Evolutionary conservation across 805 yeast species (phyloP).

Genomic region (Candida ficus): DNA sequence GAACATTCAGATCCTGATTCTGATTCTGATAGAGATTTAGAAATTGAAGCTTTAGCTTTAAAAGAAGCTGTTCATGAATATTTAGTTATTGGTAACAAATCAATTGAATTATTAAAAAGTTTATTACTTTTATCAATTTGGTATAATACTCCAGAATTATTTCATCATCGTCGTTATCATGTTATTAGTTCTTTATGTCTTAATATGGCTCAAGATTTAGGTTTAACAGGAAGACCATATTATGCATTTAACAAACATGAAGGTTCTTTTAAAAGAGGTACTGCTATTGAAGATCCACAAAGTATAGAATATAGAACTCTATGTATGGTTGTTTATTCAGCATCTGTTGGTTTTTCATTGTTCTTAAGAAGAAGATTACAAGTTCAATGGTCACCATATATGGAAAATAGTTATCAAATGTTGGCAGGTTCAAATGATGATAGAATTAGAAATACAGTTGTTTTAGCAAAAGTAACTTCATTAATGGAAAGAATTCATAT

Average conservation of each 20-base stretch:
- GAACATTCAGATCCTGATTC: conserved; percentile 23
- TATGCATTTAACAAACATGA: conserved; percentile 37
- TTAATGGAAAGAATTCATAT: conserved; percentile 50
- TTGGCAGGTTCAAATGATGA: conserved; percentile 34
- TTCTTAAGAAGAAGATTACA: conserved; percentile 60
- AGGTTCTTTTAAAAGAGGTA: conserved; percentile 36
- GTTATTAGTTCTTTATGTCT: conserved; percentile 60
- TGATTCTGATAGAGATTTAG: conserved; percentile 38
- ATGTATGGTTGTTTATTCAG: conserved; percentile 53
- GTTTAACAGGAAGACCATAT: conserved; percentile 53
- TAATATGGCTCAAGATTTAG: conserved; percentile 69
- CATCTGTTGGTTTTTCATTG: conserved; percentile 58
- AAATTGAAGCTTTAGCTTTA: conserved; percentile 49
- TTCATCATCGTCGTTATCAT: conserved; percentile 74
- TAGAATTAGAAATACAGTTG: conserved; percentile 41
- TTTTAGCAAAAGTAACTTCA: conserved; percentile 54
- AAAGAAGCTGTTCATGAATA: conserved; percentile 51
- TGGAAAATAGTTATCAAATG: conserved; percentile 53
- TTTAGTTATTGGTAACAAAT: conserved; percentile 64
- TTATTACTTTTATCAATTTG: conserved; percentile 61
- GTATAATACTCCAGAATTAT: conserved; percentile 82
- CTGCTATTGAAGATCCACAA: conserved; percentile 33
- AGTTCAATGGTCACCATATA: conserved; percentile 55
- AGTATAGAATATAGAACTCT: conserved; percentile 44
- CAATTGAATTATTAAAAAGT: conserved; percentile 60